phyloP scores from a whole-genome alignment of 2,329 filamentous ascomycete species.

The Camillea tinctor region DNA sequence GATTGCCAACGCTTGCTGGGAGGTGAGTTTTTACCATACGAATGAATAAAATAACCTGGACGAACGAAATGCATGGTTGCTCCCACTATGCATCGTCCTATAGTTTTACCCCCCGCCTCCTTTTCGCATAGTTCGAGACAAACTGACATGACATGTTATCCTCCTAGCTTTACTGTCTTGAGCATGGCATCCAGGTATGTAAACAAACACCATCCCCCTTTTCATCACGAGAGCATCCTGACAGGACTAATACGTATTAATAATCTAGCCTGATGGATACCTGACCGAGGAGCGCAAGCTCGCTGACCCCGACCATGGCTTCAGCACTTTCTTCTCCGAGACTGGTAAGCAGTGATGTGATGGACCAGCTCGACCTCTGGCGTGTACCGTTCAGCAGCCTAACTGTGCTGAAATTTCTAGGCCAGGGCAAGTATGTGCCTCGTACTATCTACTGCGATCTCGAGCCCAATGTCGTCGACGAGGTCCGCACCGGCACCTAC shows the following conservation, averaged over 20 bases:
- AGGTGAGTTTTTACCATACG: slow-evolving; percentile 65
- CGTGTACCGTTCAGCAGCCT: slow-evolving; percentile 10
- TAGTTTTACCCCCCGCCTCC: background rate
- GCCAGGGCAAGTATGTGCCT: slow-evolving; percentile 97
- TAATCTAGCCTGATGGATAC: slow-evolving; percentile 86
- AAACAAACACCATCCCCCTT: slow-evolving; percentile 7
- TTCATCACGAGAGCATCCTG: background rate
- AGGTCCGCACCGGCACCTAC: slow-evolving; percentile 97
- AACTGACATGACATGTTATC: slow-evolving; percentile 11
- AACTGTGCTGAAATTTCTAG: slow-evolving; percentile 45
- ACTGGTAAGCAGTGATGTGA: slow-evolving; percentile 67
- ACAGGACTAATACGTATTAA: slow-evolving; percentile 32
- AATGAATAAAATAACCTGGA: no score
- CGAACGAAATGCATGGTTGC: no score
- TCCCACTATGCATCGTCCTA: background rate
- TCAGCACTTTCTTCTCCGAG: slow-evolving; percentile 99
- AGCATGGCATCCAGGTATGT: slow-evolving; percentile 97
- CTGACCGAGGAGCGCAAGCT: slow-evolving; percentile 97
- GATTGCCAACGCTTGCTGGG: slow-evolving; percentile 99
- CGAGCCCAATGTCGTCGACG: slow-evolving; percentile 98
- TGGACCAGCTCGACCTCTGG: background rate
- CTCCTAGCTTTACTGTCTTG: slow-evolving; percentile 94
- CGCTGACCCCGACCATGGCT: slow-evolving; percentile 89
- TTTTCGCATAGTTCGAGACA: background rate
- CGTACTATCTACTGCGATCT: slow-evolving; percentile 99